phyloP scores from a whole-genome alignment of 2,329 filamentous ascomycete genomes.

The Aspergillus fijiensis region DNA sequence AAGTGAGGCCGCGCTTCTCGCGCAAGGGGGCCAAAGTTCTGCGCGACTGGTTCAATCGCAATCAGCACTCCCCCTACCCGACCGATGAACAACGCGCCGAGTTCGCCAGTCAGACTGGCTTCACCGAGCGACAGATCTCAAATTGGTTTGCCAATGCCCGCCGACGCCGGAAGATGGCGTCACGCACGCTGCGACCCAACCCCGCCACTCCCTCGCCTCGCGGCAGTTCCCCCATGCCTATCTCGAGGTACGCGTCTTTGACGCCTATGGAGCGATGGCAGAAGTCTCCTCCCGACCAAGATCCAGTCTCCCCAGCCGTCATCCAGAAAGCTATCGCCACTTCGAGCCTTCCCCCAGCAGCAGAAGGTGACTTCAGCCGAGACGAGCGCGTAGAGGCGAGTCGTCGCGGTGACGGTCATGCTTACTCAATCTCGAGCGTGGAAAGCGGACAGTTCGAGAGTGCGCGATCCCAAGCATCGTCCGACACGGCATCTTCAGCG shows the following conservation, averaged over 20 bases:
- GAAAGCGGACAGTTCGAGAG: conserved; percentile 18
- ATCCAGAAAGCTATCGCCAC: conserved; percentile 41
- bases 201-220: conserved; percentile 27
- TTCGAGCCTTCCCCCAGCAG: not conserved
- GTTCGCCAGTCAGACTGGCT: conserved; percentile 46
- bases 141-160: conserved; percentile 56
- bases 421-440: conserved; percentile 33
- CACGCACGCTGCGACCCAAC: conserved; percentile 24
- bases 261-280: conserved; percentile 51
- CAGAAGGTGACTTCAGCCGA: not conserved
- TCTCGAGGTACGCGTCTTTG: conserved; percentile 35
- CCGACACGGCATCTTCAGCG: conserved; percentile 30
- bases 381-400: not conserved
- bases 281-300: conserved; percentile 48
- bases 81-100: conserved; percentile 47
- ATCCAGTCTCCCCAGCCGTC: conserved; percentile 41
- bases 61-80: conserved; percentile 52
- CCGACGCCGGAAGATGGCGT: conserved; percentile 46
- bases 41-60: conserved; percentile 48
- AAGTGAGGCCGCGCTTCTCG: not conserved
- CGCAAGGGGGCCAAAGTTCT: conserved; percentile 47
- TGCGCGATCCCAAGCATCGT: conserved; percentile 30
- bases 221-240: conserved; percentile 48
- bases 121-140: conserved; percentile 48
- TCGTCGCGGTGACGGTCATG: conserved; percentile 22